Base-by-base conservation (phyloP, 495 filamentous ascomycete species). In the Chaetomidium leptoderma region DNA sequence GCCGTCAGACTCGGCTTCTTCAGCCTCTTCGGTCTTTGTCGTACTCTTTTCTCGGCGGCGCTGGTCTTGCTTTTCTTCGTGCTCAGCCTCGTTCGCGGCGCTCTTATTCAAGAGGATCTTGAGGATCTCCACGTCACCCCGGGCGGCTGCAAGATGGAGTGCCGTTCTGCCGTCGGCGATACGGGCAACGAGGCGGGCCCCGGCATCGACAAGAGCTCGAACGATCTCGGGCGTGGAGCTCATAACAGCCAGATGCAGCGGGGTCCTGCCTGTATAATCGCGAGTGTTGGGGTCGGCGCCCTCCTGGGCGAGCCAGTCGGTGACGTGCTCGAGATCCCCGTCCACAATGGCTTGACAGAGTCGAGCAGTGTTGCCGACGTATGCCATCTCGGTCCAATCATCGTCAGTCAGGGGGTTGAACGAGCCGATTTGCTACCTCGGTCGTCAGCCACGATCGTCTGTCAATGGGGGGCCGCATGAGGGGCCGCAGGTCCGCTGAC, bases 331-430 rank as follows among this genome's bases (percentile, higher is more conserved):
- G 6, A 85, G 54, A 68, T 92, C 83, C 5, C 75, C 73, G 53
- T 91, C 83, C 8, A 89, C 81, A 36, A 95, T 92, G 0, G 86
- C 86, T 61, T 90, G 83, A 64, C 87, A 92, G 5, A 95, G 74
- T 14, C 76, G 71, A 24, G 79, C 82, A 6, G 85, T 89, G 59
- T 86, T 84, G 26, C 86, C 86, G 43, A 91, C 76, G 65, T 92
- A 95, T 0, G 87, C 79, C 84, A 83, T 82, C 65, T 87, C 85
- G 6, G 88, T 91, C 86, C 89, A 95, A 63, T 92, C 88, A 39
- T 87, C 81, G 4, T 88, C 86, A 0, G 85, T 90, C 26, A 91
- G 81, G 1, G 89, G 89, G 60, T 92, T 86, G 75, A 93, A 93
- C 11, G 77, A 81, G 29, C 82, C 82, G 50, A 81, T 81, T 69